Base-by-base conservation (phyloP, 768 basidiomycete species). In the Pleurotus giganteus region DNA sequence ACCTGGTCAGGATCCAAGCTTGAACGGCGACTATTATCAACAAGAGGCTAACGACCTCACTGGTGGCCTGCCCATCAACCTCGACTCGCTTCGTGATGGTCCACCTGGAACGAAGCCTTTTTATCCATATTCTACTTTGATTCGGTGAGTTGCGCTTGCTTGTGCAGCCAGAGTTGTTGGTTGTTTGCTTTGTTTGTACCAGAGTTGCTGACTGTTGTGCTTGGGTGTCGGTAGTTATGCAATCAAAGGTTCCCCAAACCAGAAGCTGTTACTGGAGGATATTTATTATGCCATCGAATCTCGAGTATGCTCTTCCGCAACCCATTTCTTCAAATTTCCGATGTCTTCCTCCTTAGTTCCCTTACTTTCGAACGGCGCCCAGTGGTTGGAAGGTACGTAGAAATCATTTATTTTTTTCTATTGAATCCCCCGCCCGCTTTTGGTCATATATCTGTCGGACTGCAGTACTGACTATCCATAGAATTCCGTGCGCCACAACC, bases 261-360 rank as follows among this genome's bases (percentile, higher is more conserved):
- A 89, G 70, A 91, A 90, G 66, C 69, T 94, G 54, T 73, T 94
- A 53, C 73, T 94, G 49, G 91, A 94, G 73, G 91, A 94, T 69
- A 93, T 94, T 52, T 94, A 94, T 69, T 93, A 92, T 71, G 91
- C 91, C 13, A 92, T 94, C 58, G 91, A 92, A 70, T 91, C 89
- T 50, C 81, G 90, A 64, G 90, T 92, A 71, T 66, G 86, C 79
- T 50, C 23, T 32, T 9, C 12, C 27, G 53, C 53, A 23, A 50
- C 17, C n/a, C 41, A 24, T 23, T 41, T 26, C 36, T 58, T 27
- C 17, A 28, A 57, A 55, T 52, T 54, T 31, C 27, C 56, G 65
- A 54, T 67, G 57, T 15, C 44, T 42, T 45, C 41, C 23, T 58
- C 49, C 57, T 50, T 65, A 93, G 89, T 94, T 94, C 65, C 91